These are phyloP conservation scores for Phytophthora meadii DNA, from an alignment of 352 stramenopile genomes.

Conservation along the genomic window DNA sequence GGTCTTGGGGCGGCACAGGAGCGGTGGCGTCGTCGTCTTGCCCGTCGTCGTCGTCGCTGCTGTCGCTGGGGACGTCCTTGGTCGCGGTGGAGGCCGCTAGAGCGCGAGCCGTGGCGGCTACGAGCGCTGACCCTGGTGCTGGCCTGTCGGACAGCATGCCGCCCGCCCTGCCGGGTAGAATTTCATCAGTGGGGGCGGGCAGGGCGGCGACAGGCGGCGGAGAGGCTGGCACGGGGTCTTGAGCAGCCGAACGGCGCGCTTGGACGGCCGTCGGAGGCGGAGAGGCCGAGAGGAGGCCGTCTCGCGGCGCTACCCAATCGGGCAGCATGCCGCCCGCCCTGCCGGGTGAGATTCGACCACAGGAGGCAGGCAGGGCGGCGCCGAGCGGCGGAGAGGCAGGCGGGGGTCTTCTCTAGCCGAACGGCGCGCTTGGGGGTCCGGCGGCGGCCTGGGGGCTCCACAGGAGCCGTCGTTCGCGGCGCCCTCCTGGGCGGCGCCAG, in stretches of 20 bases:
- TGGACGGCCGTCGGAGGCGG: no score
- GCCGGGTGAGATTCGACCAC: background rate
- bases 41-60: background rate
- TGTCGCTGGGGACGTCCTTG: no score
- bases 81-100: no score
- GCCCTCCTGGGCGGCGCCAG: background rate
- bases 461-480: background rate
- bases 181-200: no score
- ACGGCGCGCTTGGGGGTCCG: background rate
- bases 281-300: no score
- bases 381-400: no score
- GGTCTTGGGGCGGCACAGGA: background rate
- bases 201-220: background rate
- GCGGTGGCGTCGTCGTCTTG: background rate
- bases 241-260: no score
- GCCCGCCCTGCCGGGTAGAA: background rate
- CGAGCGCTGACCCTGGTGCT: no score
- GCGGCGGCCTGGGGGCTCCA: background rate
- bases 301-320: background rate
- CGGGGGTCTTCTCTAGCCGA: background rate
- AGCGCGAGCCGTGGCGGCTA: no score
- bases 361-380: no score
- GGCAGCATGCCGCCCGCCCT: constrained; percentile 9
- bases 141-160: background rate
- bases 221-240: background rate